Conservation (phyloP, 345 rosid species). For the Rhodomyrtus tomentosa region DNA sequence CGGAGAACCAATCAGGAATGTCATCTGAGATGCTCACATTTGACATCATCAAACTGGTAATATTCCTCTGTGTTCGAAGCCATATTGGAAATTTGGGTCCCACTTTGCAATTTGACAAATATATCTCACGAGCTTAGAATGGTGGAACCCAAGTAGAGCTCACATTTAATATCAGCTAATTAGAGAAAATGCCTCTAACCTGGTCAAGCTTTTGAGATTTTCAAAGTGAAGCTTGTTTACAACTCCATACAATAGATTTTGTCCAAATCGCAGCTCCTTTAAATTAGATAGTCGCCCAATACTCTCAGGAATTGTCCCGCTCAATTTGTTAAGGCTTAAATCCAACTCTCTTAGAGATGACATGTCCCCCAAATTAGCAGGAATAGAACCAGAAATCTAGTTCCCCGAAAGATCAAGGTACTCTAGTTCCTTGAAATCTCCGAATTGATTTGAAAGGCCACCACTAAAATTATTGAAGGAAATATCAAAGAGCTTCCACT, state of each 20-base stretch:
- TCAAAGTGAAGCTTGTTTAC: background rate
- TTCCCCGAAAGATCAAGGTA: background rate
- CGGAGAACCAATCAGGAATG: background rate
- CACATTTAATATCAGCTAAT: background rate
- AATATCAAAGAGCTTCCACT: background rate
- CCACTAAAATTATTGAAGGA: rapidly evolving
- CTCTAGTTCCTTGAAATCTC: background rate
- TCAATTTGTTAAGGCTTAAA: background rate
- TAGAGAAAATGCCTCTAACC: rapidly evolving
- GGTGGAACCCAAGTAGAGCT: background rate
- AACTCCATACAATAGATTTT: rapidly evolving
- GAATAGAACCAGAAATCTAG: background rate
- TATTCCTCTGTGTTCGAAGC: background rate
- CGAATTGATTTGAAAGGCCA: rapidly evolving
- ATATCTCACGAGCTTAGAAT: background rate
- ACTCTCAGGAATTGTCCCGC: background rate
- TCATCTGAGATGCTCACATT: background rate
- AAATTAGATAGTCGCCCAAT: background rate
- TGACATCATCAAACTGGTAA: background rate
- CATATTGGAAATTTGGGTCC: background rate
- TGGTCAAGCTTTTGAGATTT: background rate
- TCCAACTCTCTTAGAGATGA: background rate
- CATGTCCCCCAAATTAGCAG: background rate
- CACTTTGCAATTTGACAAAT: background rate
- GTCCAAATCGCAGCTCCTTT: rapidly evolving